Evolutionary conservation across 1,284 basidiomycete species (phyloP).

Genomic region (Cryptococcus jaspeensis): DNA sequence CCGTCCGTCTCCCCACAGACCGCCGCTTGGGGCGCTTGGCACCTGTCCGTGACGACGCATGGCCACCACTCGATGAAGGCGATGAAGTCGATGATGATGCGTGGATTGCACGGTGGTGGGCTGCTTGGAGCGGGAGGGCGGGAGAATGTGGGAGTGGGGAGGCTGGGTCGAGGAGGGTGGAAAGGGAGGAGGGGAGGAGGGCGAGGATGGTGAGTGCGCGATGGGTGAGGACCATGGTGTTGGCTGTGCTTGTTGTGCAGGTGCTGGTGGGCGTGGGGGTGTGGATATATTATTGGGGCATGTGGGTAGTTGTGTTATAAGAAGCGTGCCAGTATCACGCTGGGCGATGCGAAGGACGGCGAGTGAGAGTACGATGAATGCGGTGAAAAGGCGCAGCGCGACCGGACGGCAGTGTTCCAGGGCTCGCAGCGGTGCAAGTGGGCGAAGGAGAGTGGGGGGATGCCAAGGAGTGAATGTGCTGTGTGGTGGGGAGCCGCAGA

Average conservation of each 20-base stretch:
- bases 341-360: too few relatives aligned
- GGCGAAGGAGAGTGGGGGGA: constrained; percentile 1
- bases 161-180: background rate
- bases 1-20: too few relatives aligned
- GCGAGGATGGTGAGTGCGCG: constrained; percentile 18
- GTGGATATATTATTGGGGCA: background rate
- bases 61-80: background rate
- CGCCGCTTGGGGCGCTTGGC: too few relatives aligned
- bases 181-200: constrained; percentile 20
- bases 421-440: too few relatives aligned
- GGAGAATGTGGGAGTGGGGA: background rate
- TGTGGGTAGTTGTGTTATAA: too few relatives aligned
- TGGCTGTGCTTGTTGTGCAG: background rate
- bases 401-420: too few relatives aligned
- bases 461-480: background rate
- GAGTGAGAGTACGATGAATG: too few relatives aligned
- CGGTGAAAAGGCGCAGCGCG: too few relatives aligned
- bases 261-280: background rate
- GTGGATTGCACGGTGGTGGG: background rate
- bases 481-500: too few relatives aligned
- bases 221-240: constrained; percentile 13
- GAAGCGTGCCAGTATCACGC: too few relatives aligned
- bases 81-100: too few relatives aligned
- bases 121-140: background rate
- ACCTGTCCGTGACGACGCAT: background rate